Conservation (phyloP, 495 filamentous ascomycete species). For the Penicillium bovifimosum region DNA sequence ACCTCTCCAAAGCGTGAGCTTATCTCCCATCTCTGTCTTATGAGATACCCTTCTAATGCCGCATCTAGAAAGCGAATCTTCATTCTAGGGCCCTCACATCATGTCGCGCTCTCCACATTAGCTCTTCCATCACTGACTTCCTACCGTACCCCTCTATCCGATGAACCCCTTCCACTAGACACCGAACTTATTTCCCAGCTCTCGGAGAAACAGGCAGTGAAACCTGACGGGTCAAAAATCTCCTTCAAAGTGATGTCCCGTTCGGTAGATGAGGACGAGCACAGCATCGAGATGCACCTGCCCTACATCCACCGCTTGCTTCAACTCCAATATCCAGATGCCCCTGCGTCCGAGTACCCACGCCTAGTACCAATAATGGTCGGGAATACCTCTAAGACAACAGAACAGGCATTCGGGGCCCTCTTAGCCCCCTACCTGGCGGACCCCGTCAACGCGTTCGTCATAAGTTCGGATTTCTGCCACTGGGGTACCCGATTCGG, state of each 20-base stretch:
- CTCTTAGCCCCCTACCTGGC: constrained; percentile 75
- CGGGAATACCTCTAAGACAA: constrained; percentile 59
- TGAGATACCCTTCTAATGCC: constrained; percentile 4
- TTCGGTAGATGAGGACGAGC: constrained; percentile 74
- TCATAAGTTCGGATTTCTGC: constrained; percentile 92
- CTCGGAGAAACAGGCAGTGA: constrained; percentile 40
- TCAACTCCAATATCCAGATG: constrained; percentile 37
- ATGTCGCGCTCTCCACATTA: constrained; percentile 69
- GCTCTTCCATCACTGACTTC: constrained; percentile 68
- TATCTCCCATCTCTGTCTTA: not conserved
- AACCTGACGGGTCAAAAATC: constrained; percentile 32
- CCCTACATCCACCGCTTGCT: constrained; percentile 87
- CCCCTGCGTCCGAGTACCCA: constrained; percentile 51
- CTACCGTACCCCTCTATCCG: constrained; percentile 83
- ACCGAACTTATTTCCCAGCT: constrained; percentile 58
- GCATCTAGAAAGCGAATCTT: constrained; percentile 75
- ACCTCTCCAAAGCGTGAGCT: constrained; percentile 70
- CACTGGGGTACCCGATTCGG: constrained; percentile 89
- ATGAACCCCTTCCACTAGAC: constrained; percentile 69
- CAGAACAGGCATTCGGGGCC: constrained; percentile 64
- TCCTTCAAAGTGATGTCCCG: constrained; percentile 68
- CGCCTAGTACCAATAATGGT: constrained; percentile 83
- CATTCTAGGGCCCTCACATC: constrained; percentile 90
- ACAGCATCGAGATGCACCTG: constrained; percentile 95
- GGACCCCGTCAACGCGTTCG: constrained; percentile 72